Conservation (phyloP, 2,329 filamentous ascomycete genomes). For the Diplodia scrobiculata region DNA sequence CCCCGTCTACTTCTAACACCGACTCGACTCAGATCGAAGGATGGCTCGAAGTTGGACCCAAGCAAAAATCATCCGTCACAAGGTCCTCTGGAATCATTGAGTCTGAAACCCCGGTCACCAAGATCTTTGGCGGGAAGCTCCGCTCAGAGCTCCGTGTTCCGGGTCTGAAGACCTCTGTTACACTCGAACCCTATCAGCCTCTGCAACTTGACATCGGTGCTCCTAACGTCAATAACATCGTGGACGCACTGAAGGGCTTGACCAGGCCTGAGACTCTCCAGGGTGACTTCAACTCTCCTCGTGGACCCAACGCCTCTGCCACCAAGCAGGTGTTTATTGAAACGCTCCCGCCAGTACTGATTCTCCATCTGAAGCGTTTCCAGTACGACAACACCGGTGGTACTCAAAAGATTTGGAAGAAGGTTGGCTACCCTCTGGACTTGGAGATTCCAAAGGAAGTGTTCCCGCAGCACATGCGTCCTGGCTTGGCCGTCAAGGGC, state of each 20-base stretch:
- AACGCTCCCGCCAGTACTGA: conserved; percentile 83
- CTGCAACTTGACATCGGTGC: conserved; percentile 93
- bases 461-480: conserved; percentile 74
- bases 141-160: conserved; percentile 86
- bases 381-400: conserved; percentile 87
- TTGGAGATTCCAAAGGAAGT: conserved; percentile 91
- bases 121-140: conserved; percentile 90
- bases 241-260: conserved; percentile 83
- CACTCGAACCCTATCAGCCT: conserved; percentile 88
- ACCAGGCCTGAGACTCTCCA: conserved; percentile 83
- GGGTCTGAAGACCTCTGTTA: conserved; percentile 86
- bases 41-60: conserved; percentile 95
- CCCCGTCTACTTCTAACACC: conserved; percentile 49
- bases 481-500: conserved; percentile 64
- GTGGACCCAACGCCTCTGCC: conserved; percentile 73
- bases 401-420: conserved; percentile 98
- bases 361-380: conserved; percentile 95
- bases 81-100: conserved; percentile 76
- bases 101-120: conserved; percentile 80
- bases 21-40: conserved; percentile 56
- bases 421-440: conserved; percentile 90
- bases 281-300: conserved; percentile 78
- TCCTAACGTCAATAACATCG: conserved; percentile 81
- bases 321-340: conserved; percentile 97
- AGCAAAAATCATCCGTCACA: conserved; percentile 83